Percentiles rank a stretch among this genome's conserved stretches.
Conservation (phyloP, 1,284 basidiomycete genomes). For the Melampsora americana region DNA sequence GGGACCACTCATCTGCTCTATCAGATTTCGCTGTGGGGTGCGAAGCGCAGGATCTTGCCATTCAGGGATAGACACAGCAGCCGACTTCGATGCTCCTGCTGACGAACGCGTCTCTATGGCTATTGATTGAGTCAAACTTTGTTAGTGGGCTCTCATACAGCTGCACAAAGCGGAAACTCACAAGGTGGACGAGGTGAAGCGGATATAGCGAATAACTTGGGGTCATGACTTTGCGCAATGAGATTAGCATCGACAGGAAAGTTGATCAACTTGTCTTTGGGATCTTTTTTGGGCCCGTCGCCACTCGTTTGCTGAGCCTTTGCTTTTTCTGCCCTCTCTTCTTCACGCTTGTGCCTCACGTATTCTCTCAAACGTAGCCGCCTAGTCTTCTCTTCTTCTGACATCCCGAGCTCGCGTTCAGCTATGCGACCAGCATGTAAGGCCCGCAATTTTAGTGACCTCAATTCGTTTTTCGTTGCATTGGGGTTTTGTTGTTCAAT, state of each 20-base stretch:
- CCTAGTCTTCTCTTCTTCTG: slow-evolving; percentile 31
- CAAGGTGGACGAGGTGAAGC: not conserved
- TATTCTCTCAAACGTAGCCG: slow-evolving; percentile 34
- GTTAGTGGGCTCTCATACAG: not conserved
- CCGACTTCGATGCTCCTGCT: no score
- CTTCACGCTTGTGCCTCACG: slow-evolving; percentile 23
- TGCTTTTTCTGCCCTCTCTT: slow-evolving; percentile 21
- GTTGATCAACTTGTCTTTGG: not conserved
- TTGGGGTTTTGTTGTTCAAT: slow-evolving; percentile 42
- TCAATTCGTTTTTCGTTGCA: slow-evolving; percentile 33
- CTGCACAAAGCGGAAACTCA: not conserved
- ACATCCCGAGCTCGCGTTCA: slow-evolving; percentile 36
- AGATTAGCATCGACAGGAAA: not conserved
- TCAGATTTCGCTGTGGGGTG: not conserved
- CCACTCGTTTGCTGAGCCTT: not conserved
- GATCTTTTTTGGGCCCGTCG: not conserved
- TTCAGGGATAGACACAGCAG: not conserved
- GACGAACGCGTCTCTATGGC: not conserved
- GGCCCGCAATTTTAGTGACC: slow-evolving; percentile 36
- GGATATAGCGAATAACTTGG: not conserved
- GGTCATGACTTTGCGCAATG: not conserved
- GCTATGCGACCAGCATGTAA: slow-evolving; percentile 37
- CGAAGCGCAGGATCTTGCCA: not conserved
- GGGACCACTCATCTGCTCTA: not conserved
- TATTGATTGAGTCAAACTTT: not conserved